A percentile compares a stretch with the other conserved stretches of the same genome.
phyloP scores from a whole-genome alignment of 352 stramenopile species.

The Phytophthora cryptogea region DNA sequence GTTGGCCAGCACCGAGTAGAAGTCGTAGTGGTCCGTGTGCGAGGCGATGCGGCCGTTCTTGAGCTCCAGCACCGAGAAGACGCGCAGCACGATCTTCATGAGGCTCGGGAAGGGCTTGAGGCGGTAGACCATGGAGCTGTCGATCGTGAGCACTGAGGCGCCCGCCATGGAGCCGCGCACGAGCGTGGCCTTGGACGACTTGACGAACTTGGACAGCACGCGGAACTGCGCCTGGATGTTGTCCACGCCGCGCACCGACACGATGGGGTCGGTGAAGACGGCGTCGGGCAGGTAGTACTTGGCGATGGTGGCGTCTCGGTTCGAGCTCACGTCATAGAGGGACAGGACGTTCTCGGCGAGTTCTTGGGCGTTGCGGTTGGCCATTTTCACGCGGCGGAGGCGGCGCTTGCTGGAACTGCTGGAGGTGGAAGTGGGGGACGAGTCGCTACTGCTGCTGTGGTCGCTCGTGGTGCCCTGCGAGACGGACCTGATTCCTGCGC shows the following conservation, averaged over 20 bases:
- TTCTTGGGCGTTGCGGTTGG: conserved; percentile 73
- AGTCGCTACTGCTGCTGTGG: not conserved
- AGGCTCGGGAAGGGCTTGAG: conserved; percentile 77
- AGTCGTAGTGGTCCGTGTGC: conserved; percentile 87
- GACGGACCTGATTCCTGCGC: conserved; percentile 6
- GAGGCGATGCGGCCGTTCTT: conserved; percentile 78
- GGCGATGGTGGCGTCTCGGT: conserved; percentile 72
- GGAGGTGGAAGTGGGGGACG: not conserved
- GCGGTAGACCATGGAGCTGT: conserved; percentile 77
- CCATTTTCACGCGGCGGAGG: conserved; percentile 34
- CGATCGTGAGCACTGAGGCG: conserved; percentile 77
- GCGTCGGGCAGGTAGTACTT: conserved; percentile 79
- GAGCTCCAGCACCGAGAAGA: conserved; percentile 86
- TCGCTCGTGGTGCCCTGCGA: not conserved
- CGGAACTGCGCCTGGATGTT: conserved; percentile 90
- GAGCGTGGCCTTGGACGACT: conserved; percentile 75
- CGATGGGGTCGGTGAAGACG: conserved; percentile 80
- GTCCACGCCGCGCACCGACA: conserved; percentile 70
- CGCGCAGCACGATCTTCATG: conserved; percentile 72
- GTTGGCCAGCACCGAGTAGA: conserved; percentile 82
- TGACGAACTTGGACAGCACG: conserved; percentile 76
- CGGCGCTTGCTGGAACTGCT: conserved; percentile 7
- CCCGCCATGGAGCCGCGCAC: conserved; percentile 85
- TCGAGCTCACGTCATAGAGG: conserved; percentile 79
- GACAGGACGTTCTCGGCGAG: conserved; percentile 81